Conservation (phyloP, 1,284 basidiomycete species). For the Ganoderma lucidum region DNA sequence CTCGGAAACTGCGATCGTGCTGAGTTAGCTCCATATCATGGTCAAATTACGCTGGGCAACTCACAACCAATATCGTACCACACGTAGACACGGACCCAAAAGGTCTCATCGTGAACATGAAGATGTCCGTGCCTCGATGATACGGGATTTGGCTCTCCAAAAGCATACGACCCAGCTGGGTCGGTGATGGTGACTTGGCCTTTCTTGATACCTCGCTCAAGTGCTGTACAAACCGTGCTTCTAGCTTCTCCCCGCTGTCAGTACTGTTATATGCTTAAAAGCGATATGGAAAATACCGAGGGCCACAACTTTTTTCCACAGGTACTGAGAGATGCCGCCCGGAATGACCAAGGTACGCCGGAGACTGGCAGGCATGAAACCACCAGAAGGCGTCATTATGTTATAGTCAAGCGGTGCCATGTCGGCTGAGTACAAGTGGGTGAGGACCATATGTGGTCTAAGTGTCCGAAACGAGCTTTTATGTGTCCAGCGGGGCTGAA, state of each 20-base stretch:
- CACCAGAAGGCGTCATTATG: not conserved
- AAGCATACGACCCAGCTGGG: not conserved
- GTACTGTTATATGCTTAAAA: not conserved
- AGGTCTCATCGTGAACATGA: constrained; percentile 9
- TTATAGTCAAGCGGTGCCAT: not conserved
- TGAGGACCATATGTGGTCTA: not conserved
- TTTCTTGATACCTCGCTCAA: not conserved
- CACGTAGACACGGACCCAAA: constrained; percentile 20
- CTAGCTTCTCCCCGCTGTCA: not conserved
- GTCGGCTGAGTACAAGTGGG: not conserved
- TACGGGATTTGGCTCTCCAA: not conserved
- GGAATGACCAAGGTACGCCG: not conserved
- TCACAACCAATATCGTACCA: constrained; percentile 67
- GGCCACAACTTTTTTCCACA: not conserved
- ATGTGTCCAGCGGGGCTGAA: not conserved
- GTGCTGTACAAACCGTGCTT: not conserved
- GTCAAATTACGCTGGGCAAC: not conserved
- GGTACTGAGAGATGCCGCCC: not conserved
- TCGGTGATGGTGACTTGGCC: not conserved
- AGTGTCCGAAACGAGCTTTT: not conserved
- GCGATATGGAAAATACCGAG: not conserved
- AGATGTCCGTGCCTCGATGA: not conserved
- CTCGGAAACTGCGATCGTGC: constrained; percentile 69
- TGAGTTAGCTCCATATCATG: not conserved
- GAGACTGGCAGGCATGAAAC: not conserved